Evolutionary conservation across 495 filamentous ascomycete genomes (phyloP).

Genomic region (Apodospora peruviana): DNA sequence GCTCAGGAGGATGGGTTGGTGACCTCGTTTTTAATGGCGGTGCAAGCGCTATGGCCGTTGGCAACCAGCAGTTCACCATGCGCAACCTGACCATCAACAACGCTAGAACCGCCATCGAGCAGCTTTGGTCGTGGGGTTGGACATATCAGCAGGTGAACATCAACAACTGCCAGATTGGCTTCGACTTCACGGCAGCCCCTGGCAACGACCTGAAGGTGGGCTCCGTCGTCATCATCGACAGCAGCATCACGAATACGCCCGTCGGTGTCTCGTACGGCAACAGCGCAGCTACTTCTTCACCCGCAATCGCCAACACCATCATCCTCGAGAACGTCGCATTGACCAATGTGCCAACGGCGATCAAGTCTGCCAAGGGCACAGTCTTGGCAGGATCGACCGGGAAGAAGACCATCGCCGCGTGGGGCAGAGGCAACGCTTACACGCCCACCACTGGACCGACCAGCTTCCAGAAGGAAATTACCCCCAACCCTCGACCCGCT

Average conservation of each 20-base stretch:
- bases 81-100: slow-evolving; percentile 62
- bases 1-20: slow-evolving; percentile 67
- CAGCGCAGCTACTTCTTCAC: slow-evolving; percentile 36
- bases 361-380: slow-evolving; percentile 43
- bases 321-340: slow-evolving; percentile 64
- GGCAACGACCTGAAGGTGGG: slow-evolving; percentile 52
- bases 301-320: no score
- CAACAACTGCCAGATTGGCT: slow-evolving; percentile 56
- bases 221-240: slow-evolving; percentile 73
- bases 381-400: slow-evolving; percentile 54
- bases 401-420: slow-evolving; percentile 42
- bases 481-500: slow-evolving; percentile 30
- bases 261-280: slow-evolving; percentile 44
- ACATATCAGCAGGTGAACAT: slow-evolving; percentile 67
- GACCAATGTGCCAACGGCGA: slow-evolving; percentile 46
- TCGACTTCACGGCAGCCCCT: slow-evolving; percentile 51
- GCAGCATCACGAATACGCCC: slow-evolving; percentile 63
- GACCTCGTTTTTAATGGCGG: slow-evolving; percentile 73
- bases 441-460: slow-evolving; percentile 37
- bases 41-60: slow-evolving; percentile 53
- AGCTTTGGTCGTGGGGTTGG: slow-evolving; percentile 49
- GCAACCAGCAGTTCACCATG: slow-evolving; percentile 80
- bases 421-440: slow-evolving; percentile 37
- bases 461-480: slow-evolving; percentile 25
- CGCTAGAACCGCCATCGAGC: slow-evolving; percentile 47